Percentiles rank a stretch among this genome's conserved stretches.
These are phyloP conservation scores for Claviceps africana DNA, from an alignment of 2,329 filamentous ascomycete genomes.

Conservation along the genomic window DNA sequence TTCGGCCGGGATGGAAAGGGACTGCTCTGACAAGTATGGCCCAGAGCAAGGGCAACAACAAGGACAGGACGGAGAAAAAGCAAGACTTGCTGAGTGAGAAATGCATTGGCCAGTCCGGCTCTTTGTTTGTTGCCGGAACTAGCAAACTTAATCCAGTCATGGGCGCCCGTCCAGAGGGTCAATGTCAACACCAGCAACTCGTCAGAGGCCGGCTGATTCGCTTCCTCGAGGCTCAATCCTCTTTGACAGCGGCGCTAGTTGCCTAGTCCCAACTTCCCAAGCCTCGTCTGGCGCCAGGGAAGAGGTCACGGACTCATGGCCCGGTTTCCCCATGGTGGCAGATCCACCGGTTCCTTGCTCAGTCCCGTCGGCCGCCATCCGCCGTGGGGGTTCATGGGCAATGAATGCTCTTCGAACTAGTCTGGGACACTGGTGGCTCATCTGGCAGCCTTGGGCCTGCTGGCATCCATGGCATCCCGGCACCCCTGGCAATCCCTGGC, in stretches of 20 bases:
- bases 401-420: not conserved
- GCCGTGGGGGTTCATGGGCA: slow-evolving; percentile 3
- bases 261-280: not conserved
- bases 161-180: not conserved
- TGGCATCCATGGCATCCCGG: no score
- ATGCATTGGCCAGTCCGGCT: not conserved
- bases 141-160: not conserved
- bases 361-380: slow-evolving; percentile 4
- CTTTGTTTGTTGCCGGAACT: not conserved
- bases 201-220: not conserved
- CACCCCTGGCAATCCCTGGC: no score
- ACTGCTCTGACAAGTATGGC: no score
- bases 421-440: no score
- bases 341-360: slow-evolving; percentile 8
- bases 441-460: not conserved
- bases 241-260: not conserved
- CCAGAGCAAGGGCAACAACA: no score
- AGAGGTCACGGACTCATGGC: slow-evolving; percentile 4
- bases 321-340: slow-evolving; percentile 2
- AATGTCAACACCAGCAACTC: not conserved
- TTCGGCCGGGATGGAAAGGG: not conserved
- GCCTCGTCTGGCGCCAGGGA: not conserved
- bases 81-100: not conserved
- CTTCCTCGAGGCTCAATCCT: not conserved
- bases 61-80: not conserved